phyloP scores from a whole-genome alignment of 2,329 filamentous ascomycete species.

The Hysterium pulicare region DNA sequence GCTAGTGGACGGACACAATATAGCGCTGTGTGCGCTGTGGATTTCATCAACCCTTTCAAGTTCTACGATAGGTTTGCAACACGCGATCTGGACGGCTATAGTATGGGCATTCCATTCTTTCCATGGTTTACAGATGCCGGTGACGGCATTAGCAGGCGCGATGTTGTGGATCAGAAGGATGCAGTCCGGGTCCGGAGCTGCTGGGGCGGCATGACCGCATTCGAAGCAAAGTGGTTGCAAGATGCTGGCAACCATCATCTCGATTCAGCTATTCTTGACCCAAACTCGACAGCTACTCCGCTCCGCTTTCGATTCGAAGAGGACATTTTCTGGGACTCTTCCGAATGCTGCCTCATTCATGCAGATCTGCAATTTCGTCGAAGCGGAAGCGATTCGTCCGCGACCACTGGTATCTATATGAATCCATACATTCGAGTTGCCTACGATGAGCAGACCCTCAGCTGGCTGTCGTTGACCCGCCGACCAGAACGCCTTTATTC shows the following conservation, averaged over 20 bases:
- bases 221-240: conserved; percentile 60
- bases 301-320: conserved; percentile 43
- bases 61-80: conserved; percentile 75
- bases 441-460: conserved; percentile 57
- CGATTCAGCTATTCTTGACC: neutral
- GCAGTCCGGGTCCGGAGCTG: conserved; percentile 69
- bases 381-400: conserved; percentile 36
- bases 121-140: conserved; percentile 62
- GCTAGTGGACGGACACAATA: conserved; percentile 54
- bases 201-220: conserved; percentile 74
- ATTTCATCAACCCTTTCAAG: conserved; percentile 64
- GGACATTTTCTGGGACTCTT: conserved; percentile 46
- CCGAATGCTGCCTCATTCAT: conserved; percentile 49
- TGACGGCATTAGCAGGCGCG: conserved; percentile 52
- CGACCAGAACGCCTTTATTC: conserved; percentile 65
- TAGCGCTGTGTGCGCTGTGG: conserved; percentile 66
- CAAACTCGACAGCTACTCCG: conserved; percentile 28
- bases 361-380: conserved; percentile 40
- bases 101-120: conserved; percentile 62
- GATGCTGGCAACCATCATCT: conserved; percentile 15
- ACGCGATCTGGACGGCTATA: conserved; percentile 62
- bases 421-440: conserved; percentile 73
- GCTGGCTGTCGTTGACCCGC: conserved; percentile 58
- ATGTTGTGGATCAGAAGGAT: conserved; percentile 59
- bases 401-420: conserved; percentile 63